Percentiles rank a stretch among this genome's conserved stretches.
phyloP scores from a whole-genome alignment of 352 stramenopile species.

The Lagenidium giganteum region DNA sequence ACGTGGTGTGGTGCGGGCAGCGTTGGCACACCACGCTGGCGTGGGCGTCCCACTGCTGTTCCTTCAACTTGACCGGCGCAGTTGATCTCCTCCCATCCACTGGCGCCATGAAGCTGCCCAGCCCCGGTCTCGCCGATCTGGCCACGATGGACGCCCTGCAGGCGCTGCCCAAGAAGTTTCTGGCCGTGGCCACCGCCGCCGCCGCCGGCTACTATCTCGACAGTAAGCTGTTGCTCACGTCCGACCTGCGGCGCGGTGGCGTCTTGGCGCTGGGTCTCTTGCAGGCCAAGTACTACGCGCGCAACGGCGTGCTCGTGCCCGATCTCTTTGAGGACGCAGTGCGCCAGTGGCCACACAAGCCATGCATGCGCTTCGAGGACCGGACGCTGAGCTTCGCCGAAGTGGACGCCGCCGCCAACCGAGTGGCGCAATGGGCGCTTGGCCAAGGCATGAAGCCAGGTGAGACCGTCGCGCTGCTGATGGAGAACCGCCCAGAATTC shows the following conservation, averaged over 20 bases:
- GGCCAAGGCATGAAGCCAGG: conserved; percentile 27
- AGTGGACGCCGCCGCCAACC: conserved; percentile 59
- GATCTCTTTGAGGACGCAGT: conserved; percentile 58
- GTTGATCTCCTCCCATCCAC: too few species aligned
- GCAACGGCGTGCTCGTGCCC: conserved; percentile 24
- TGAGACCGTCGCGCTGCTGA: conserved; percentile 64
- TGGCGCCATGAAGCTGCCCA: too few species aligned
- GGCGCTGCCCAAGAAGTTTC: conserved; percentile 33
- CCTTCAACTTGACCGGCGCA: too few species aligned
- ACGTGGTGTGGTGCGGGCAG: too few species aligned
- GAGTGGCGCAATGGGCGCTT: conserved; percentile 61
- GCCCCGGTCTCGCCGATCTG: too few species aligned
- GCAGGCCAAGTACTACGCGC: conserved; percentile 29
- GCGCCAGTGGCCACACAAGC: conserved; percentile 44
- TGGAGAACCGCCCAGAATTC: conserved; percentile 79
- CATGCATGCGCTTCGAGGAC: conserved; percentile 43
- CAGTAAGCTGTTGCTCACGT: conserved; percentile 38
- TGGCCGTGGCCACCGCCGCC: conserved; percentile 28
- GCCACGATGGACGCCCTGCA: conserved; percentile 12
- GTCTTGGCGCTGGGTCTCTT: conserved; percentile 27
- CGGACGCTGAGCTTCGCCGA: conserved; percentile 41
- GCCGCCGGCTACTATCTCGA: conserved; percentile 39
- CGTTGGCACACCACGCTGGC: too few species aligned
- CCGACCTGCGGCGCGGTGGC: conserved; percentile 31
- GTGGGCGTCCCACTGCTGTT: too few species aligned